Evolutionary conservation across 768 basidiomycete species (phyloP).

Genomic region (Leucocoprinus leucothites): DNA sequence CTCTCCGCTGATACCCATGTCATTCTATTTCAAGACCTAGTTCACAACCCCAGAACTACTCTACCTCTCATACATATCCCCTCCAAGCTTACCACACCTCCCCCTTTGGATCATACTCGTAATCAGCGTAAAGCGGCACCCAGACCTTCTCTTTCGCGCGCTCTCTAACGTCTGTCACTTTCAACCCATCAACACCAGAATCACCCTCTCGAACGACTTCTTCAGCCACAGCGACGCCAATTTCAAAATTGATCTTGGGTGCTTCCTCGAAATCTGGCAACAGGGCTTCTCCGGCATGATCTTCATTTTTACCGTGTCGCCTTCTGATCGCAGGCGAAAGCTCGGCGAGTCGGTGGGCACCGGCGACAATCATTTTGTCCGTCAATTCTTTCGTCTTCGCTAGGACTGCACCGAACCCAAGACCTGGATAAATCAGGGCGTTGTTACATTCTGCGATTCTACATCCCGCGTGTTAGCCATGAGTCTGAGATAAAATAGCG

Average conservation of each 20-base stretch:
- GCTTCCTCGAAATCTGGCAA: conserved; percentile 78
- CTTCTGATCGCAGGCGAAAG: conserved; percentile 61
- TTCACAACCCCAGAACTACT: conserved; percentile 1
- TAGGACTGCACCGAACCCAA: conserved; percentile 79
- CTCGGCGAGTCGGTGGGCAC: conserved; percentile 67
- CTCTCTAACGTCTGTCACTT: conserved; percentile 50
- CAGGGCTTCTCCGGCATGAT: conserved; percentile 65
- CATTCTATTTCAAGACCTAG: neutral
- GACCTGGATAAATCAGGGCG: conserved; percentile 81
- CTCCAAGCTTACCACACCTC: neutral
- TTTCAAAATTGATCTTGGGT: conserved; percentile 70
- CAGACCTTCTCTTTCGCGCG: conserved; percentile 52
- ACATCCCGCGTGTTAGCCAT: neutral
- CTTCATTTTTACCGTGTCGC: conserved; percentile 39
- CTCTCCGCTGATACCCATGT: too few relatives aligned
- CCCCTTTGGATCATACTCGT: conserved; percentile 60
- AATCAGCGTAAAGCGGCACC: conserved; percentile 64
- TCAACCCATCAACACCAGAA: conserved; percentile 39
- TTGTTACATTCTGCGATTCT: conserved; percentile 80
- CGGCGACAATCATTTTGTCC: conserved; percentile 88
- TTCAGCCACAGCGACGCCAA: conserved; percentile 80
- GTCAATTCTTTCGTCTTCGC: conserved; percentile 61
- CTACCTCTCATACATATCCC: neutral
- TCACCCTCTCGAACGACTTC: conserved; percentile 73
- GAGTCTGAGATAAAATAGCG: neutral